These are phyloP conservation scores for Balansia obtecta DNA, from an alignment of 2,329 filamentous ascomycete genomes.

Conservation along the genomic window DNA sequence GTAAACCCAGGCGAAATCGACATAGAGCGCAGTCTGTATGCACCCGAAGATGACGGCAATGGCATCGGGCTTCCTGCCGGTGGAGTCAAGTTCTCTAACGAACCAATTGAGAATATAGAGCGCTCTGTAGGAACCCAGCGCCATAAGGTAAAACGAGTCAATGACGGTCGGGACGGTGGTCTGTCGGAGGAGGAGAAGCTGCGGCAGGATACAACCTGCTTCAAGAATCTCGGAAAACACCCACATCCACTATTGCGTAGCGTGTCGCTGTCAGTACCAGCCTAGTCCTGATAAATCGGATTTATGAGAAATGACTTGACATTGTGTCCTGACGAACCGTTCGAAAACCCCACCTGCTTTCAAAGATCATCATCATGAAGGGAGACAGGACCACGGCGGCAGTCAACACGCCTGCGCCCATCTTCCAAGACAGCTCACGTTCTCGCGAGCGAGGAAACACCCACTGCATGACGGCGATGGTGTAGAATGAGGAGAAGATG, in stretches of 20 bases:
- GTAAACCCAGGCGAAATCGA: slow-evolving; percentile 97
- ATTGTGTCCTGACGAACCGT: slow-evolving; percentile 25
- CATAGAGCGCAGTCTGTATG: slow-evolving; percentile 78
- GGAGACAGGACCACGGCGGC: slow-evolving; percentile 58
- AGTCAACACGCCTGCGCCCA: slow-evolving; percentile 57
- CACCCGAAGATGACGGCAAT: slow-evolving; percentile 77
- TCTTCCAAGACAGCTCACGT: slow-evolving; percentile 84
- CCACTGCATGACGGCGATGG: slow-evolving; percentile 76
- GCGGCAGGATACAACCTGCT: slow-evolving; percentile 79
- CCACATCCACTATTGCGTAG: slow-evolving; percentile 56
- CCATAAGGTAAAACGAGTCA: slow-evolving; percentile 88
- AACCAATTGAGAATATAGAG: slow-evolving; percentile 94
- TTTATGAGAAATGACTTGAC: neutral
- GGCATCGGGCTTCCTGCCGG: slow-evolving; percentile 48
- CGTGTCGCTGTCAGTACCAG: slow-evolving; percentile 3
- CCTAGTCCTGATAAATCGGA: too few species aligned
- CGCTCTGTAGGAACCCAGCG: slow-evolving; percentile 75
- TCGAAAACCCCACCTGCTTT: slow-evolving; percentile 34
- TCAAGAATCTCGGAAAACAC: slow-evolving; percentile 86
- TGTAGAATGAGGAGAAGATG: slow-evolving; percentile 72
- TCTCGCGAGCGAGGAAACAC: slow-evolving; percentile 80
- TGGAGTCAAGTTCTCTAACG: slow-evolving; percentile 47
- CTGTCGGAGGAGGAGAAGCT: slow-evolving; percentile 81
- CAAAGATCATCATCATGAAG: slow-evolving; percentile 58
- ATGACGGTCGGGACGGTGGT: slow-evolving; percentile 94